Evolutionary conservation across 306 rosid species (phyloP).

Genomic region (Sechiopsis laciniata): DNA sequence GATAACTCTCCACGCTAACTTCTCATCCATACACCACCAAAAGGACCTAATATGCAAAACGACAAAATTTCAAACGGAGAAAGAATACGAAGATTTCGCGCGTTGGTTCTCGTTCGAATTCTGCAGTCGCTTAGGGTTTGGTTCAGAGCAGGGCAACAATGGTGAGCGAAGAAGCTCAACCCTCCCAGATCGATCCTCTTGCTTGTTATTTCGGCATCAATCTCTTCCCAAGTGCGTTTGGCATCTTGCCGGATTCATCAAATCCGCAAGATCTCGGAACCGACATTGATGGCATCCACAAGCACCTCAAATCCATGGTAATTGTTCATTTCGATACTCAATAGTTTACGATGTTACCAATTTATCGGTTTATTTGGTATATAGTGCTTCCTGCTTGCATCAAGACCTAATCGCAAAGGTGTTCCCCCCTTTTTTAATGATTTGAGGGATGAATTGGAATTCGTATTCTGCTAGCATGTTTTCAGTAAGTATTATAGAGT

Average conservation of each 20-base stretch:
- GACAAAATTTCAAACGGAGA: not conserved
- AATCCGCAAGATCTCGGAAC: conserved; percentile 28
- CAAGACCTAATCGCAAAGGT: not conserved
- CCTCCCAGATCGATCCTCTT: conserved; percentile 49
- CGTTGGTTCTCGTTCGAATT: conserved; percentile 20
- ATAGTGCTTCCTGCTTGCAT: not conserved
- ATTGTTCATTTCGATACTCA: not conserved
- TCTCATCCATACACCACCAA: not conserved
- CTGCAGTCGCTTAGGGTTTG: not conserved
- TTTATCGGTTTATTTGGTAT: not conserved
- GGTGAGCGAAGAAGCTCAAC: conserved; percentile 33
- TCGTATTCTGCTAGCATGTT: too few relatives aligned
- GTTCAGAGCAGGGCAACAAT: conserved; percentile 22
- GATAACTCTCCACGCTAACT: too few relatives aligned
- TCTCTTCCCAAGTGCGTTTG: conserved; percentile 37
- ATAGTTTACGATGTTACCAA: not conserved
- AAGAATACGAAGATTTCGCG: not conserved
- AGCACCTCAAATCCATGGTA: conserved; percentile 59
- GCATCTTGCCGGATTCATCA: conserved; percentile 23
- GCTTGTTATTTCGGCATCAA: conserved; percentile 42
- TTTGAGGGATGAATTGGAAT: too few relatives aligned
- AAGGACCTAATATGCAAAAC: conserved; percentile 18
- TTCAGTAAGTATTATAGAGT: not conserved
- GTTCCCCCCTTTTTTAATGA: too few relatives aligned
- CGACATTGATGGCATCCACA: conserved; percentile 45